Percentiles rank a stretch among this genome's conserved stretches.
phyloP scores from a whole-genome alignment of 805 yeast genomes.

The Candida dendrica region DNA sequence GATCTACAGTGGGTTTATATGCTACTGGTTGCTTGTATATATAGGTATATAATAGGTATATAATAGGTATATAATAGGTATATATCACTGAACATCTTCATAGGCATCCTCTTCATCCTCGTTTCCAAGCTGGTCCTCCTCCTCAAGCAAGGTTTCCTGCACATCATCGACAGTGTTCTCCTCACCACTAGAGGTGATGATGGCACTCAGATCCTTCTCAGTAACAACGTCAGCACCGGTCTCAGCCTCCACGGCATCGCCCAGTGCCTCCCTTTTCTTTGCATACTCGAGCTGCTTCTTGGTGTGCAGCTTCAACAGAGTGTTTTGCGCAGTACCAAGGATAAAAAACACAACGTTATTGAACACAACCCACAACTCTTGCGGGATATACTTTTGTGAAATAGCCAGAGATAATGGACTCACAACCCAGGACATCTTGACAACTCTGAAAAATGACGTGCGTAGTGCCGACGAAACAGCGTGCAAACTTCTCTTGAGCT shows the following conservation, averaged over 20 bases:
- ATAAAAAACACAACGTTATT: constrained; percentile 51
- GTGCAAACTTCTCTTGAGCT: constrained; percentile 6
- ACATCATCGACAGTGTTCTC: too few species aligned
- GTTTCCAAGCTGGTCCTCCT: constrained; percentile 1
- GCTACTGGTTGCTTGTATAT: too few species aligned
- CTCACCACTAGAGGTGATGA: too few species aligned
- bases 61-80: too few species aligned
- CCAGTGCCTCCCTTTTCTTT: constrained; percentile 16
- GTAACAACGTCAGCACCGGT: not conserved
- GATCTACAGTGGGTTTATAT: too few species aligned
- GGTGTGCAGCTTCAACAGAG: constrained; percentile 37
- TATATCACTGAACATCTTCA: not conserved
- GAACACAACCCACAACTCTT: constrained; percentile 60
- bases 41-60: too few species aligned
- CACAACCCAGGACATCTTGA: constrained; percentile 48
- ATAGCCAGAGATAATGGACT: constrained; percentile 42
- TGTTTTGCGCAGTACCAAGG: constrained; percentile 56
- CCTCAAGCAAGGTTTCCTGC: too few species aligned
- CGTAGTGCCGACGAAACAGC: constrained; percentile 24
- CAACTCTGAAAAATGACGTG: constrained; percentile 37
- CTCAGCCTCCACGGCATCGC: constrained; percentile 10
- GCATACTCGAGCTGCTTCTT: constrained; percentile 14
- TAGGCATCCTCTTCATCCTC: constrained; percentile 2
- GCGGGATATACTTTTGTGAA: constrained; percentile 51
- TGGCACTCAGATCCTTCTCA: constrained; percentile 2